Conservation (phyloP, 2,329 filamentous ascomycete genomes). For the Rhytidhysteron rufulum region DNA sequence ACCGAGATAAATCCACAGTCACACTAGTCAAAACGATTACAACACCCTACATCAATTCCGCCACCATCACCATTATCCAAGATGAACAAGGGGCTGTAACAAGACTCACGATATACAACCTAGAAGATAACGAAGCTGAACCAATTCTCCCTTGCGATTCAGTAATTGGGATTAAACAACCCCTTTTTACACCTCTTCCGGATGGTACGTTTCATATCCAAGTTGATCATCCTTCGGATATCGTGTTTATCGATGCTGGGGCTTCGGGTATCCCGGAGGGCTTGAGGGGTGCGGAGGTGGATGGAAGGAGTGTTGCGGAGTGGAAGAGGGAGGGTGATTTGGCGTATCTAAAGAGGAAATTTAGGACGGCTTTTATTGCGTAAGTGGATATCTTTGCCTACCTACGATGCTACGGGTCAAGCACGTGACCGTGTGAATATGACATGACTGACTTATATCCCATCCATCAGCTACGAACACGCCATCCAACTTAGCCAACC, state of each 20-base stretch:
- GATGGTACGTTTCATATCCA: constrained; percentile 17
- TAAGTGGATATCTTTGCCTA: no score
- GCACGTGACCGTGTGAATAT: neutral
- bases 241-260: constrained; percentile 10
- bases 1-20: constrained; percentile 6
- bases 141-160: constrained; percentile 12
- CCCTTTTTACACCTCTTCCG: constrained; percentile 14
- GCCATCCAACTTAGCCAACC: constrained; percentile 2
- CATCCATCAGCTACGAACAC: constrained; percentile 14
- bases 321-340: constrained; percentile 24
- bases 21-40: constrained; percentile 15
- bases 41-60: constrained; percentile 18
- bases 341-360: constrained; percentile 22
- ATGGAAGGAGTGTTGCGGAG: constrained; percentile 1
- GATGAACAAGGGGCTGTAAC: constrained; percentile 15
- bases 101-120: constrained; percentile 18
- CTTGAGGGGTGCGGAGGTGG: constrained; percentile 10
- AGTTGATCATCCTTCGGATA: constrained; percentile 21
- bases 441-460: constrained; percentile 1
- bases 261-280: constrained; percentile 8
- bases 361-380: no score
- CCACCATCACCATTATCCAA: constrained; percentile 16
- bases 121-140: constrained; percentile 19
- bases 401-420: neutral
- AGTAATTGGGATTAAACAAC: constrained; percentile 17